phyloP scores from a whole-genome alignment of 495 filamentous ascomycete species.

The Aspergillus asperescens region DNA sequence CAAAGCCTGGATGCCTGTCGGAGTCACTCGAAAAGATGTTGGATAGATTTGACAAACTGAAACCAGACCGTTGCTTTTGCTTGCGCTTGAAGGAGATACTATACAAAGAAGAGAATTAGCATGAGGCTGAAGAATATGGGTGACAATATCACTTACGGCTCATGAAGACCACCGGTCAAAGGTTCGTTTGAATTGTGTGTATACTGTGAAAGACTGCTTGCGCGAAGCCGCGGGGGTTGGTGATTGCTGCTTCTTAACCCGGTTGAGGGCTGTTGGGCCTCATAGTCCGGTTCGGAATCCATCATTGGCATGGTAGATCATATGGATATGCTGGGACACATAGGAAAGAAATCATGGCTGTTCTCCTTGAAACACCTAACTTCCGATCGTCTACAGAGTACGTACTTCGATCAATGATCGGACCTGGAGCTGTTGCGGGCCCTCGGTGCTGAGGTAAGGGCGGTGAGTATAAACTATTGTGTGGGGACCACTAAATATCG shows the following conservation, averaged over 20 bases:
- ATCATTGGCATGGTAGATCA: constrained; percentile 17
- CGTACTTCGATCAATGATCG: constrained; percentile 11
- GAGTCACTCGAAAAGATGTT: constrained; percentile 41
- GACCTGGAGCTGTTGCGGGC: constrained; percentile 28
- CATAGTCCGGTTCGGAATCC: constrained; percentile 13
- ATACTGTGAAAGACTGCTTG: constrained; percentile 2
- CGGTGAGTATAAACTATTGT: constrained; percentile 23
- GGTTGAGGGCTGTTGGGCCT: constrained; percentile 11
- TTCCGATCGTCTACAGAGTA: background rate
- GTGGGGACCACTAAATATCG: constrained; percentile 31
- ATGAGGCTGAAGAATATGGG: background rate
- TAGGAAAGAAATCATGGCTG: constrained; percentile 13
- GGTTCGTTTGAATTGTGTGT: constrained; percentile 40
- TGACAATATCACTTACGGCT: constrained; percentile 34
- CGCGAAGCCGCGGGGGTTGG: constrained; percentile 9
- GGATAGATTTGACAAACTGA: constrained; percentile 51
- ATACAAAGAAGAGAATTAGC: constrained; percentile 15
- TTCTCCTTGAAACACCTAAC: constrained; percentile 12
- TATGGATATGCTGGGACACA: constrained; percentile 10
- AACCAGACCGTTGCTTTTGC: constrained; percentile 56
- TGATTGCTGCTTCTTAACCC: constrained; percentile 6
- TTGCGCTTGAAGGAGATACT: constrained; percentile 83
- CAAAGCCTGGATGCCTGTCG: constrained; percentile 22
- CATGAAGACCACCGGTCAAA: constrained; percentile 43
- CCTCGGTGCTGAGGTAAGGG: constrained; percentile 30